Conservation (phyloP, 2,329 filamentous ascomycete genomes). For the Exserohilum turcica region DNA sequence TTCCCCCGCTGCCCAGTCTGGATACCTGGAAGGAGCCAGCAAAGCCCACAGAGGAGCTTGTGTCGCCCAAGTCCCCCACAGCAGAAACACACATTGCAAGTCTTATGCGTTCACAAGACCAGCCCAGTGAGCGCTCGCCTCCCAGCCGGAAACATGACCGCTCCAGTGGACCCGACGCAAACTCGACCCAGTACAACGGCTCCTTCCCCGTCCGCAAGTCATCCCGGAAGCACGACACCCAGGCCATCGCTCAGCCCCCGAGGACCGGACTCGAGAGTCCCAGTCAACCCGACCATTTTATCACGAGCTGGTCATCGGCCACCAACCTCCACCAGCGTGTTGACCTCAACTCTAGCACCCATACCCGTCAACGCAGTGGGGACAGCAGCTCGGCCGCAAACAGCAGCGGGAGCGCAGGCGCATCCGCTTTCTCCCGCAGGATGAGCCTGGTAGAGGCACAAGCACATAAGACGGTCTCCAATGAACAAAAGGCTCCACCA, state of each 20-base stretch:
- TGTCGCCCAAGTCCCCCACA: conserved; percentile 25
- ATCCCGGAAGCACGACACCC: conserved; percentile 18
- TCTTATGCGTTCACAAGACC: conserved; percentile 43
- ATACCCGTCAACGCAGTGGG: conserved; percentile 22
- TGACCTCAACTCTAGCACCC: conserved; percentile 18
- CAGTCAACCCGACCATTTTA: conserved; percentile 21
- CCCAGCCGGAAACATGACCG: conserved; percentile 32
- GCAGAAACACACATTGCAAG: conserved; percentile 41
- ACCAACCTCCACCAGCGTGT: conserved; percentile 29
- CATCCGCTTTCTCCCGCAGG: conserved; percentile 41
- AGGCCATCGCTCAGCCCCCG: conserved; percentile 14
- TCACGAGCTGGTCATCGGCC: conserved; percentile 34
- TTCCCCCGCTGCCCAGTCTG: conserved; percentile 55
- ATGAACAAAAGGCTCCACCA: conserved; percentile 22
- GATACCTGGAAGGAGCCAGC: conserved; percentile 46
- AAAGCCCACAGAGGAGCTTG: conserved; percentile 17
- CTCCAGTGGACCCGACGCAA: conserved; percentile 37
- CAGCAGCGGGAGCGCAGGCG: conserved; percentile 35
- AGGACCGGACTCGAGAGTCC: conserved; percentile 17
- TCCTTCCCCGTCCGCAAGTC: conserved; percentile 24
- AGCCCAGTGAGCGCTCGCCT: conserved; percentile 35
- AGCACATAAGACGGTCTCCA: conserved; percentile 14
- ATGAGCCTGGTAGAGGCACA: conserved; percentile 34
- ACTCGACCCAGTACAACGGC: conserved; percentile 32
- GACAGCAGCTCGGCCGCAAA: conserved; percentile 19